Conservation (phyloP, 2,329 filamentous ascomycete genomes). For the Colletotrichum tropicicola region DNA sequence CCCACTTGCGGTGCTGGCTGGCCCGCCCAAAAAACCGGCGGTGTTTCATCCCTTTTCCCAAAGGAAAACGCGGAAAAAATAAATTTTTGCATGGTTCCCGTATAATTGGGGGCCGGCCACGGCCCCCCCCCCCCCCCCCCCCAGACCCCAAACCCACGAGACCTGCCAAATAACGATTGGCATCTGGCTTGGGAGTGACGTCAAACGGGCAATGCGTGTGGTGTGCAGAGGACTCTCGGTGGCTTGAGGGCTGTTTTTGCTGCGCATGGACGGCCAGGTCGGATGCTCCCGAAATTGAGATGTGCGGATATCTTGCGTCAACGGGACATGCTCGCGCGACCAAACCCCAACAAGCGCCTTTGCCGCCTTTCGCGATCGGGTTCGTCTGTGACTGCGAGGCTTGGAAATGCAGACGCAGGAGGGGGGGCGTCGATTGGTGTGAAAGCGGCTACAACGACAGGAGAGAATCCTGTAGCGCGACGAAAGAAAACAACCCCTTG, state of each 20-base stretch:
- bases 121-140: no score
- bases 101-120: no score
- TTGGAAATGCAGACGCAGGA: not conserved
- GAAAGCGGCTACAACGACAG: not conserved
- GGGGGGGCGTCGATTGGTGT: not conserved
- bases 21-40: no score
- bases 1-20: no score
- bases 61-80: no score
- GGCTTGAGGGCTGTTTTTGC: constrained; percentile 14
- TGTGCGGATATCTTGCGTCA: constrained; percentile 25
- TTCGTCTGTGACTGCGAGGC: not conserved
- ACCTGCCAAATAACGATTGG: constrained; percentile 24
- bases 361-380: not conserved
- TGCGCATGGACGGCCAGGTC: not conserved
- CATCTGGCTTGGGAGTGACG: constrained; percentile 19
- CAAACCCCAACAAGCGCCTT: not conserved
- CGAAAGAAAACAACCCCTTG: not conserved
- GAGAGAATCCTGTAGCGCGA: not conserved
- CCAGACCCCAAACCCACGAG: no score
- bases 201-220: constrained; percentile 7
- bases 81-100: no score
- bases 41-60: no score
- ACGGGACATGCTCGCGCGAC: not conserved
- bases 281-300: constrained; percentile 22
- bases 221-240: constrained; percentile 14